Evolutionary conservation across 2,329 filamentous ascomycete species (phyloP), one percentile per base, ranked within the genome.

Genomic region (Drechslera avenae): DNA sequence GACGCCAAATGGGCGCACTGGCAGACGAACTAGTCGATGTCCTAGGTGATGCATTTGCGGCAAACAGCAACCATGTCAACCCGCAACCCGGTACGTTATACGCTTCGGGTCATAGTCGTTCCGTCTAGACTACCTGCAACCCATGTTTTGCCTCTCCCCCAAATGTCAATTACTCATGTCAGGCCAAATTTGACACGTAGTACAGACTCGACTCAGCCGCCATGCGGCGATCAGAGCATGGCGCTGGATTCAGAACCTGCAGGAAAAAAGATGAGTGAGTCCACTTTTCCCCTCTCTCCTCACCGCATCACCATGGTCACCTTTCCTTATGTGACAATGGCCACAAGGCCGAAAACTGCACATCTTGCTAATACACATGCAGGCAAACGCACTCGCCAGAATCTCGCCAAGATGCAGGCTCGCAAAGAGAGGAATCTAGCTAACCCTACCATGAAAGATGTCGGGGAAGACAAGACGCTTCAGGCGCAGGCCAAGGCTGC

Each of bases 231-330:
- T 19, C 39, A 49, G 10, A 47, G 39, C 7, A 58, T 60, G 56
- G 39, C 52, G 14, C 17, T 50, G 9, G 56, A 62, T 31, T 32
- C 53, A 17, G 31, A 43, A 9, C 33, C 44, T 10, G 10, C 37
- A 4, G 56, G 46, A 13, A 61, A 57, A 21, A 63, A 62, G 42
- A 59, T 63, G 60, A 59, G 60, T 63, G 47, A 18, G 57, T 60
- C 9, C 14, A 28, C 26, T 3, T 28, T 12, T 8, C 23, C 23
- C 8, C 23, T 8, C 8, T 10, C 23, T 28, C 10, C 26, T 28
- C 26, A 28, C 26, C 26, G 26, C 26, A 28, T 18, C 21, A n/a
- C 37, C n/a, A 30, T 30, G 18, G 18, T 12, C 3, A 14, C 23
- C 10, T 19, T 10, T 44, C 13, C 10, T 6, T 17, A 34, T 17